phyloP scores from a whole-genome alignment of 306 rosid genomes.

The Quercus cerris region DNA sequence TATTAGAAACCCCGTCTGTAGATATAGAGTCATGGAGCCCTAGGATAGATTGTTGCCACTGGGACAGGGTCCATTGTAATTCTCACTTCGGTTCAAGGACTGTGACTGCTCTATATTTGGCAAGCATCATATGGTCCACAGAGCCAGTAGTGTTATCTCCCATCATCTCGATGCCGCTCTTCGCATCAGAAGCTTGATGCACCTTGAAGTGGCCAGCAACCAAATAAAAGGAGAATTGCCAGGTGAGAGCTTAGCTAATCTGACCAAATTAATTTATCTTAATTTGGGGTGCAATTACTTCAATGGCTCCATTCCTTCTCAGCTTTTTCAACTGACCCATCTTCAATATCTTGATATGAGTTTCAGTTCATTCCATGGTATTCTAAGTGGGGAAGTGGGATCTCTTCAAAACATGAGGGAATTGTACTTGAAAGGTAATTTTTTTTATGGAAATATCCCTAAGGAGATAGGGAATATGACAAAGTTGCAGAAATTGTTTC shows the following conservation, averaged over 20 bases:
- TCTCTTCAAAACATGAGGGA: too few species aligned
- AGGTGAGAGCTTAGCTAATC: conserved; percentile 11
- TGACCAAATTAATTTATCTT: conserved; percentile 15
- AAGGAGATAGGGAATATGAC: conserved; percentile 9
- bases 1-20: neutral
- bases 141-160: neutral
- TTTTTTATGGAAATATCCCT: neutral
- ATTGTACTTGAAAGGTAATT: too few species aligned
- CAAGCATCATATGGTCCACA: neutral
- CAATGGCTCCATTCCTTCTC: too few species aligned
- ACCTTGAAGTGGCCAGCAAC: conserved; percentile 12
- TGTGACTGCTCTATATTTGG: neutral
- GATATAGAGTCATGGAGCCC: conserved; percentile 25
- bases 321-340: too few species aligned
- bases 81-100: neutral
- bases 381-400: too few species aligned
- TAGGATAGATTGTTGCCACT: conserved; percentile 20
- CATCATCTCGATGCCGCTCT: conserved; percentile 7
- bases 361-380: too few species aligned
- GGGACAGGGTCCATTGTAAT: conserved; percentile 21
- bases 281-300: conserved; percentile 21
- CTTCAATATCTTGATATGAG: too few species aligned
- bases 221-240: conserved; percentile 7
- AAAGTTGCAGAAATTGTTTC: conserved; percentile 11
- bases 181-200: conserved; percentile 18